A percentile compares a stretch with the other conserved stretches of the same genome.
Conservation (phyloP, 805 yeast genomes). For the Sugiyamaella floridensis region DNA sequence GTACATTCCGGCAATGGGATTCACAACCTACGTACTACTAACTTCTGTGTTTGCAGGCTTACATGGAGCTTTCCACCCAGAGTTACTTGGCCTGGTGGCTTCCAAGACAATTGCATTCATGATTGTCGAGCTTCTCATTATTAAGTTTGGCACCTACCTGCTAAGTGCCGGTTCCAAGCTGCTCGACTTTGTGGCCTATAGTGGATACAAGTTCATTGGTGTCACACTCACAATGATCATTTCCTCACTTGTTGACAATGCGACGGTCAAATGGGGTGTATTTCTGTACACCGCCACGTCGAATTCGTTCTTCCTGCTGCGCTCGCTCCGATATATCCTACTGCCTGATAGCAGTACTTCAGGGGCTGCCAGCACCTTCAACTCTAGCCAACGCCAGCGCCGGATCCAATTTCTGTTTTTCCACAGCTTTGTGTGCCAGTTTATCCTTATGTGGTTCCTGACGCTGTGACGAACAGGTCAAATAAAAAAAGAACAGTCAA, state of each 20-base stretch:
- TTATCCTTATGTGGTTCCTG: conserved; percentile 68
- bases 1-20: conserved; percentile 92
- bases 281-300: conserved; percentile 47
- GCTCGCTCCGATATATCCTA: conserved; percentile 58
- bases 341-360: conserved; percentile 53
- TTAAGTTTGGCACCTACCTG: conserved; percentile 78
- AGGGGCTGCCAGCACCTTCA: conserved; percentile 40
- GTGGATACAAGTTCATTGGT: conserved; percentile 92
- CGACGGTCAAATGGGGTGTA: conserved; percentile 43
- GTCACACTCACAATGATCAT: conserved; percentile 32
- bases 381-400: conserved; percentile 62
- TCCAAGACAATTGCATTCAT: conserved; percentile 82
- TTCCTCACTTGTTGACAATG: conserved; percentile 24
- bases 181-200: conserved; percentile 80
- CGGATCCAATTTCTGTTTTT: conserved; percentile 82
- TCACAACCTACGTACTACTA: conserved; percentile 75
- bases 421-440: conserved; percentile 78
- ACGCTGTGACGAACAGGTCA: conserved; percentile 2
- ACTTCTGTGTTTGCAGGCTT: conserved; percentile 83
- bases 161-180: conserved; percentile 62
- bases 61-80: conserved; percentile 87
- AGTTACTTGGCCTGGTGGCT: conserved; percentile 78
- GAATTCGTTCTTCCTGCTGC: conserved; percentile 43
- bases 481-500: too few relatives aligned
- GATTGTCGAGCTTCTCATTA: conserved; percentile 62